phyloP scores from a whole-genome alignment of 2,329 filamentous ascomycete genomes.

The Colletotrichum trifolii region DNA sequence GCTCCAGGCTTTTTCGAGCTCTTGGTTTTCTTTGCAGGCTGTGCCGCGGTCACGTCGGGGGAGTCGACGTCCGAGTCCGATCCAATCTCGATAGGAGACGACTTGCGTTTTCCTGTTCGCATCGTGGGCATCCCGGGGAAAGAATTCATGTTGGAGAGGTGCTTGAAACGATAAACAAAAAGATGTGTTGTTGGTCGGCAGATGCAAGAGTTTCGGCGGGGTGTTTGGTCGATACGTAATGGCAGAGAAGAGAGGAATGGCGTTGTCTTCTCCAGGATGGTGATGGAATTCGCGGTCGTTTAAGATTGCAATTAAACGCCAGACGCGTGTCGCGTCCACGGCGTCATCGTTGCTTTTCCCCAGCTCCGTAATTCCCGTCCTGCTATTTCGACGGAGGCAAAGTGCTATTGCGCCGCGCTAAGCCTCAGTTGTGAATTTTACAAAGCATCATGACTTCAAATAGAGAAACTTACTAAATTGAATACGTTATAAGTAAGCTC shows the following conservation, averaged over 20 bases:
- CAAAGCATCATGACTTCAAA: no score
- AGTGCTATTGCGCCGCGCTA: no score
- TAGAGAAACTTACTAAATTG: no score
- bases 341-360: not conserved
- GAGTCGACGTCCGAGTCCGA: not conserved
- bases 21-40: not conserved
- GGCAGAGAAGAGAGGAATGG: no score
- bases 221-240: not conserved
- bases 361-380: no score
- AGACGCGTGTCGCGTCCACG: not conserved
- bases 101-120: not conserved
- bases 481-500: no score
- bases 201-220: not conserved
- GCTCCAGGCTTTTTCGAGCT: not conserved
- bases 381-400: no score
- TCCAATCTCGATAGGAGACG: not conserved
- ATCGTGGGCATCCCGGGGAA: not conserved
- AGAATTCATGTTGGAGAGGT: not conserved
- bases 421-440: no score
- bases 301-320: not conserved
- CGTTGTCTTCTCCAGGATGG: not conserved
- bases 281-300: not conserved
- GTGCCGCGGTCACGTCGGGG: not conserved
- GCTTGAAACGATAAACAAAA: no score
- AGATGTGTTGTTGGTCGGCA: not conserved